Conservation (phyloP, 1,139 yeast species). For the Kluyveromyces sp. region DNA sequence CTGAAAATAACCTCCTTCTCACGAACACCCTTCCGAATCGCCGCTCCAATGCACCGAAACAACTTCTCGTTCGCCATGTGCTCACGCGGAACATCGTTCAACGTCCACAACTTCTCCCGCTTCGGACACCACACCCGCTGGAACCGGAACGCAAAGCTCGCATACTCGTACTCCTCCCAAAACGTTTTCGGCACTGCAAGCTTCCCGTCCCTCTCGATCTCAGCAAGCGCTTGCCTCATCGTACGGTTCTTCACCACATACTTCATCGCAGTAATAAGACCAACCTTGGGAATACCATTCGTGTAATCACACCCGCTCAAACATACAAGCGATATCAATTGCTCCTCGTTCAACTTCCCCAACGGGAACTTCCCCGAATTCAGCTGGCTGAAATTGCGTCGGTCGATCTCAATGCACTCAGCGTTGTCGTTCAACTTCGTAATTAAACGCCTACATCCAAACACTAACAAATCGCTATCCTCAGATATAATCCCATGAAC, state of each 20-base stretch:
- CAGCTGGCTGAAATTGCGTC: slow-evolving; percentile 43
- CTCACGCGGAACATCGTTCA: slow-evolving; percentile 48
- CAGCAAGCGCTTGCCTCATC: slow-evolving; percentile 49
- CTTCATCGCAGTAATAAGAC: slow-evolving; percentile 67
- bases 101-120: slow-evolving; percentile 40
- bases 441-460: slow-evolving; percentile 71
- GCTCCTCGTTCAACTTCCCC: slow-evolving; percentile 42
- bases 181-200: slow-evolving; percentile 49
- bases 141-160: slow-evolving; percentile 73
- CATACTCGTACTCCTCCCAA: slow-evolving; percentile 52
- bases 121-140: slow-evolving; percentile 81
- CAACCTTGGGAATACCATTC: slow-evolving; percentile 74
- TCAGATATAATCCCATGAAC: slow-evolving; percentile 89
- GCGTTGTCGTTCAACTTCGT: slow-evolving; percentile 80
- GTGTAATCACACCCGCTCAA: slow-evolving; percentile 95
- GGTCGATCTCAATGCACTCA: slow-evolving; percentile 59
- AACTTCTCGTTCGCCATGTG: slow-evolving; percentile 33
- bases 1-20: slow-evolving; percentile 23
- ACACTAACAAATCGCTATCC: slow-evolving; percentile 85
- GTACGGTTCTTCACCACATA: slow-evolving; percentile 46
- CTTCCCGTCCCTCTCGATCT: slow-evolving; percentile 58
- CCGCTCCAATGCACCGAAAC: slow-evolving; percentile 57
- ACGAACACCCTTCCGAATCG: slow-evolving; percentile 15
- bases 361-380: slow-evolving; percentile 38
- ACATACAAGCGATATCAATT: slow-evolving; percentile 72